Evolutionary conservation across 805 yeast species (phyloP).

Genomic region (Lipomyces spencermartinsiae): DNA sequence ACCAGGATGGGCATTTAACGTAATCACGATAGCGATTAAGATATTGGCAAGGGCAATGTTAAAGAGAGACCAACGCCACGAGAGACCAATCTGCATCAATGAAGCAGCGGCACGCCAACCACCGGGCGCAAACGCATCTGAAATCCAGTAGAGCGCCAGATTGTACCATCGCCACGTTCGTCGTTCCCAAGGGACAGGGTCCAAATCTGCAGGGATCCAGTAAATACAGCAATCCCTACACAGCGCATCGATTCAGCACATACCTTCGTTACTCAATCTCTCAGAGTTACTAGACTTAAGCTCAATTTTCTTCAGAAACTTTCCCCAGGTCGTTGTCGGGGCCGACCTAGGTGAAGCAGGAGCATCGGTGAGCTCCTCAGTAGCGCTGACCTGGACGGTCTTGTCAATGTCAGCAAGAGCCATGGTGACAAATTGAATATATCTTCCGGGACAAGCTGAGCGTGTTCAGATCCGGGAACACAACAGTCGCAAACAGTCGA

Average conservation of each 20-base stretch:
- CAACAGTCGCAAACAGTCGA: background rate
- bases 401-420: background rate
- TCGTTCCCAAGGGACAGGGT: conserved; percentile 40
- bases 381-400: conserved; percentile 1
- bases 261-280: conserved; percentile 10
- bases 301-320: background rate
- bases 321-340: background rate
- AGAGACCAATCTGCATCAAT: conserved; percentile 52
- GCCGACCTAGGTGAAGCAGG: background rate
- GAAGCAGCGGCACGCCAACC: conserved; percentile 54
- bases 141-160: conserved; percentile 43
- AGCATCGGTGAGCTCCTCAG: background rate
- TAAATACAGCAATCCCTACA: conserved; percentile 62
- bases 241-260: background rate
- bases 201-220: conserved; percentile 3
- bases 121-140: conserved; percentile 45
- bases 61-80: conserved; percentile 54
- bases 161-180: conserved; percentile 56
- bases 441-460: background rate
- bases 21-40: conserved; percentile 50
- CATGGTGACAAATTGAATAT: background rate
- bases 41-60: conserved; percentile 51
- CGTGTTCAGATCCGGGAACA: background rate
- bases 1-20: conserved; percentile 55
- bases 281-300: conserved; percentile 1